These are phyloP conservation scores for Articulospora tetracladia DNA, from an alignment of 495 filamentous ascomycete species.

Conservation along the genomic window DNA sequence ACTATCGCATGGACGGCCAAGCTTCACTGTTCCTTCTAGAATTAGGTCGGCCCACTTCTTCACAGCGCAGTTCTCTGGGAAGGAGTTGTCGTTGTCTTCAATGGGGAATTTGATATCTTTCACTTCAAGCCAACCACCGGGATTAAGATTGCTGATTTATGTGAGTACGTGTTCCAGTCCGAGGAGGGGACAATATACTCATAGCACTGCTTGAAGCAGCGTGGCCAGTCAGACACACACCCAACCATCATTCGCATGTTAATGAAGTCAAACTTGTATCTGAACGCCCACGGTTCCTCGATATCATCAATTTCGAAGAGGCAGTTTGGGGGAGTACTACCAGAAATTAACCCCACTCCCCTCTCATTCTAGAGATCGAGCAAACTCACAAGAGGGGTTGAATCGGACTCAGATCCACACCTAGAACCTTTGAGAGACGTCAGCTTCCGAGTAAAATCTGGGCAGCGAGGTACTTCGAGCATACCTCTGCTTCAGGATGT, in stretches of 20 bases:
- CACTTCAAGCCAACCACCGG: constrained; percentile 46
- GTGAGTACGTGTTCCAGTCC: neutral
- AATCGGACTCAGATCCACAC: constrained; percentile 29
- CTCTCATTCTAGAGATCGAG: neutral
- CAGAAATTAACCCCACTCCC: neutral
- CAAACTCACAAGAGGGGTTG: constrained; percentile 31
- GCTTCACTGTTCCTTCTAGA: neutral
- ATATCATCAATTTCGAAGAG: constrained; percentile 47
- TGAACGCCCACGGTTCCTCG: constrained; percentile 46
- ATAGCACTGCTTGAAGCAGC: constrained; percentile 11
- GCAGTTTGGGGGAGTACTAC: constrained; percentile 43
- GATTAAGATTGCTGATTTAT: constrained; percentile 28
- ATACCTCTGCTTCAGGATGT: constrained; percentile 21
- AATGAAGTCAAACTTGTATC: constrained; percentile 42
- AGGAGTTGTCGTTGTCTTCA: constrained; percentile 35
- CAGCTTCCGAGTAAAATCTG: constrained; percentile 1
- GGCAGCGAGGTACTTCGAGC: constrained; percentile 14
- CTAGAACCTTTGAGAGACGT: constrained; percentile 25
- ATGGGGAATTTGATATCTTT: constrained; percentile 32
- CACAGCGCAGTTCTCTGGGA: neutral
- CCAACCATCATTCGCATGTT: constrained; percentile 38
- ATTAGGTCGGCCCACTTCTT: constrained; percentile 3
- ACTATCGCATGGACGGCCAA: neutral
- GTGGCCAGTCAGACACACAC: constrained; percentile 6
- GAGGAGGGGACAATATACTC: constrained; percentile 11